Evolutionary conservation across 495 filamentous ascomycete genomes (phyloP), one percentile per base, ranked within the genome.

Genomic region (Penicillium turbatum): DNA sequence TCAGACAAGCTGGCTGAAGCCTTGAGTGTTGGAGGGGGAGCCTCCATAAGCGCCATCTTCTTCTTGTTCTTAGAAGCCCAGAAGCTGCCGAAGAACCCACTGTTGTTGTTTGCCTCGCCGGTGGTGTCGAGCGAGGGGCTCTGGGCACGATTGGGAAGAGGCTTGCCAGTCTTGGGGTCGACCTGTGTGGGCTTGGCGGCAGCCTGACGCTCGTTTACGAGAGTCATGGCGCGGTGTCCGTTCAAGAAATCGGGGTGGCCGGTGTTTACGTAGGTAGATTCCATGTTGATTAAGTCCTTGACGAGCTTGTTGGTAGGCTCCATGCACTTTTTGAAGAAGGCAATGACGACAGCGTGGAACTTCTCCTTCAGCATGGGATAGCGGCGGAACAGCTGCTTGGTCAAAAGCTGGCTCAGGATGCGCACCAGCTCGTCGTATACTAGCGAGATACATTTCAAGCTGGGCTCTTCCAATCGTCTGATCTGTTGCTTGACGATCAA

Each of bases 11-110:
- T 91, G 15, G 95, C 92, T 9, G 89, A 93, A 27, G 93, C 95
- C 74, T 97, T 99, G 53, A 99, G 81, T 36, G 82, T 89, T 40
- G 95, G 83, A 56, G 93, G 93, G 29, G 95, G 95, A 34, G 95
- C 76, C 62, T 97, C 95, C 95, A 97, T 97, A 51, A 92, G 90
- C 19, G 95, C 95, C 81, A 96, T 91, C 85, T 96, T 97, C 86
- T 97, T 99, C 83, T 97, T 99, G 71, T 97, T 97, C 81, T 96
- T 97, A 50, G 85, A 87, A 6, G 92, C 90, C 71, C 95, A 97
- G 81, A 97, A 97, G 68, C 88, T 92, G 53, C 92, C 92, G 68
- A 97, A 97, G 79, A 97, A 99, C 48, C 91, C 89, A 45, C 80
- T 71, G 61, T 84, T 83, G 42, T 74, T 74, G 65, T 78, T 81